These are phyloP conservation scores for Periconia sp. DNA, from an alignment of 2,329 filamentous ascomycete species.

Conservation along the genomic window DNA sequence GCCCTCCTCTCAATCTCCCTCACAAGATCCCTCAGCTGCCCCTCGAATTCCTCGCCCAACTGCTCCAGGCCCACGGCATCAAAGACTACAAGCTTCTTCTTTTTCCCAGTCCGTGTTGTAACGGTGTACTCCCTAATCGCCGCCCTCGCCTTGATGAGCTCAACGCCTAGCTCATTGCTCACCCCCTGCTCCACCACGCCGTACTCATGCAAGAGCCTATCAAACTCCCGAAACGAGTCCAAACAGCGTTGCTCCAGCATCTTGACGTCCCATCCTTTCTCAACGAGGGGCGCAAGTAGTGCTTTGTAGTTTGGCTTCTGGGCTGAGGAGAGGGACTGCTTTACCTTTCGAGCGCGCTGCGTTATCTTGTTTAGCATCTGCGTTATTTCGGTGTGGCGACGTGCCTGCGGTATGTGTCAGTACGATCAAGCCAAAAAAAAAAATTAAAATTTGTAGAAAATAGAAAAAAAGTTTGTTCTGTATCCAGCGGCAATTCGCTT, in stretches of 20 bases:
- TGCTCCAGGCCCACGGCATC: not conserved
- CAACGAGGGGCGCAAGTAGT: not conserved
- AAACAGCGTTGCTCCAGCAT: not conserved
- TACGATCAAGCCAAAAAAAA: too few species aligned
- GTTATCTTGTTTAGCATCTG: not conserved
- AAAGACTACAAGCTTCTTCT: not conserved
- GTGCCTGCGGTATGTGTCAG: too few species aligned
- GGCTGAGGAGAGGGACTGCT: not conserved
- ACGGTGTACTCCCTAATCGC: not conserved
- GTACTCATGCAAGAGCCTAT: not conserved
- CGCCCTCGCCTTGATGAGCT: not conserved
- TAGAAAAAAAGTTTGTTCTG: too few species aligned
- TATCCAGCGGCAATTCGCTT: too few species aligned
- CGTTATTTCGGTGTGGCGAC: not conserved
- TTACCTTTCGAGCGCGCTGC: not conserved
- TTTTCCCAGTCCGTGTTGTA: not conserved
- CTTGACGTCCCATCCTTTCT: not conserved
- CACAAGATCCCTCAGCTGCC: not conserved
- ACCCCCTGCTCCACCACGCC: not conserved
- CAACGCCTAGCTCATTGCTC: not conserved
- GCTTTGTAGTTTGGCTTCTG: not conserved
- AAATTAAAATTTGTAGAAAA: too few species aligned
- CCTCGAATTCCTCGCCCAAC: not conserved
- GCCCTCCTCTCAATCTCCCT: constrained; percentile 5
- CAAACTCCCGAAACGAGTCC: not conserved